Evolutionary conservation across 2,329 filamentous ascomycete species (phyloP).

Genomic region (Huntiella omanensis): DNA sequence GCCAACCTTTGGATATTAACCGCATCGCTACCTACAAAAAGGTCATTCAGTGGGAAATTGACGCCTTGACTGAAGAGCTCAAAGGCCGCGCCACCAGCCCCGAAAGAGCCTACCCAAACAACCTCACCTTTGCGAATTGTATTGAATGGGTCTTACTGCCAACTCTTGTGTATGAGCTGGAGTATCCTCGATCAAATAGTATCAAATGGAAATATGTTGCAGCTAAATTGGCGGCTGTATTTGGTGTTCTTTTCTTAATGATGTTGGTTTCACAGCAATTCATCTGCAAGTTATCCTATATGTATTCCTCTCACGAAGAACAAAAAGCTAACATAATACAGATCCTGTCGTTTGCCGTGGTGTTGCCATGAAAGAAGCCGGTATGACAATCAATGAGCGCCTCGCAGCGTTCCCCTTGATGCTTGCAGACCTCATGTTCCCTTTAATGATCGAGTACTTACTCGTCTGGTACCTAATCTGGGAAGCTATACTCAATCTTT

Average conservation of each 20-base stretch:
- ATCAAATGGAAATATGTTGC: conserved; percentile 59
- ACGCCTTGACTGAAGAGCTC: conserved; percentile 44
- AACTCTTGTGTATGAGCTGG: conserved; percentile 61
- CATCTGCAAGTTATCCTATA: conserved; percentile 30
- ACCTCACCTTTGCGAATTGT: conserved; percentile 45
- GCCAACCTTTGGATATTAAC: conserved; percentile 37
- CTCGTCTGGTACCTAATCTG: conserved; percentile 69
- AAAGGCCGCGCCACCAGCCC: conserved; percentile 37
- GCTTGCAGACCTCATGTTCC: conserved; percentile 56
- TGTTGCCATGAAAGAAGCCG: conserved; percentile 46
- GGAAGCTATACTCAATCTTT: conserved; percentile 54
- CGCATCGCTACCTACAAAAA: conserved; percentile 45
- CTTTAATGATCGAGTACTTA: conserved; percentile 62
- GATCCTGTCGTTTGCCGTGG: conserved; percentile 52
- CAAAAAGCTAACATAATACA: conserved; percentile 10
- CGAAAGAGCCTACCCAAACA: conserved; percentile 43
- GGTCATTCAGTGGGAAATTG: conserved; percentile 50
- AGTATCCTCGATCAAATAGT: conserved; percentile 49
- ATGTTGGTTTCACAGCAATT: conserved; percentile 58
- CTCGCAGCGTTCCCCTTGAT: conserved; percentile 56
- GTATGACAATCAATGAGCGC: conserved; percentile 39
- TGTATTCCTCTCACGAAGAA: not conserved
- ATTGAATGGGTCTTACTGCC: conserved; percentile 58
- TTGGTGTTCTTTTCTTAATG: conserved; percentile 62
- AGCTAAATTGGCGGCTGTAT: conserved; percentile 51